Evolutionary conservation across 2,329 filamentous ascomycete species (phyloP), one percentile per base, ranked within the genome.

Genomic region (Nigrospora oryzae): DNA sequence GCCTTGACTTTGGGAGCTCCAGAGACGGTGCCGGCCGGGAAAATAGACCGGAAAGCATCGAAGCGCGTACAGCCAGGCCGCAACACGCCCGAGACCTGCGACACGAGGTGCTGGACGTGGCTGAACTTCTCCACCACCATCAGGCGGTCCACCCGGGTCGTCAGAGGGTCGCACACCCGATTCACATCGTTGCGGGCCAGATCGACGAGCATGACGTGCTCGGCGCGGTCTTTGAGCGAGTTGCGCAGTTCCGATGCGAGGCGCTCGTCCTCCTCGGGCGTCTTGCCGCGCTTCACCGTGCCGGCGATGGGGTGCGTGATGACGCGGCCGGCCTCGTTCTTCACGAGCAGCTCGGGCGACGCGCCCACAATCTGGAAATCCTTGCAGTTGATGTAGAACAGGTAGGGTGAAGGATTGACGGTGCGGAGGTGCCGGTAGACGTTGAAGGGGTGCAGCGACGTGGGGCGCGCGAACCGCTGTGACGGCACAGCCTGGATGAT

Each of bases 401-500:
- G 81, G 66, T 98, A 98, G 0, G 93, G 93, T 10, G 89, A 95
- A 0, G 93, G 93, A 63, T 98, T 98, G 59, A 97, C 87, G n/a
- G 89, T 95, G 50, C 93, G 87, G 34, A 98, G 77, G 63, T 95
- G 89, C 44, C 91, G 83, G 74, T 97, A 98, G 57, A 98, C 87
- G 71, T 97, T 98, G 75, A 97, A 98, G 0, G 93, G 91, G 64
- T 98, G 93, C 37, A 98, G 73, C 45, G 80, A 82, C 3, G 93
- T 98, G 13, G 90, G 90, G 28, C 91, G 80, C 8, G 90, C 84
- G 60, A 97, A 87, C 43, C 93, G 82, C 68, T 98, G 93, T 36
- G 89, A 96, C 2, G 93, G 93, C 14, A 98, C 93, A 1, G 89
- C 89, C 65, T 98, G 93, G 67, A 98, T 97, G 61, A 98, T 97